Evolutionary conservation across 108 stramenopile genomes (phyloP).

Genomic region (Bacterosira constricta): DNA sequence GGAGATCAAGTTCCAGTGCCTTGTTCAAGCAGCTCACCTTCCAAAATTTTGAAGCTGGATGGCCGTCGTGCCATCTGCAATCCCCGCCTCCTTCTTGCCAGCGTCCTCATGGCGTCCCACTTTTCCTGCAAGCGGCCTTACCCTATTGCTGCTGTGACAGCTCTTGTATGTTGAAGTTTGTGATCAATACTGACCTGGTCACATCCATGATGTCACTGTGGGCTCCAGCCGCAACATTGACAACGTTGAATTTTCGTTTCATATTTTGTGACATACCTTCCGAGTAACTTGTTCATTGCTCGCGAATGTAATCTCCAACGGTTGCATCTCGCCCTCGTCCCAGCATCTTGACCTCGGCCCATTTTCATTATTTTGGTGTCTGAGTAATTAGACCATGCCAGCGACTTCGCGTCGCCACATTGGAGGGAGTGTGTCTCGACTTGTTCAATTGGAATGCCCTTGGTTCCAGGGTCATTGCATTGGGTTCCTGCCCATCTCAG

Average conservation of each 20-base stretch:
- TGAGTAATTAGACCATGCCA: not conserved
- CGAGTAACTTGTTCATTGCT: not conserved
- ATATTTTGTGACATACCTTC: constrained; percentile 3
- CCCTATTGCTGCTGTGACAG: too few relatives aligned
- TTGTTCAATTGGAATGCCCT: constrained; percentile 5
- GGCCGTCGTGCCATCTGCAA: too few relatives aligned
- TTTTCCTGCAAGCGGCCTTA: too few relatives aligned
- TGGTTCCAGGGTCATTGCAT: not conserved
- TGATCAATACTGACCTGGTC: not conserved
- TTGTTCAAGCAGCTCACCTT: too few relatives aligned
- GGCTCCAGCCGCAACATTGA: not conserved
- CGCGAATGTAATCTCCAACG: constrained; percentile 7
- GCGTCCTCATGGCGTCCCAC: too few relatives aligned
- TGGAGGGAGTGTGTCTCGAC: constrained; percentile 15
- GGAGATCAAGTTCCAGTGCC: too few relatives aligned
- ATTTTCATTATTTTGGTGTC: constrained; percentile 7
- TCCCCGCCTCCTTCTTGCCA: too few relatives aligned
- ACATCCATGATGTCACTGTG: not conserved
- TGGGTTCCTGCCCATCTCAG: not conserved
- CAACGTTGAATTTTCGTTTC: not conserved
- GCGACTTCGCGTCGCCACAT: not conserved
- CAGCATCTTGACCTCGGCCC: too few relatives aligned
- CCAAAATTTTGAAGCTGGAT: too few relatives aligned
- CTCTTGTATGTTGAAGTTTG: not conserved
- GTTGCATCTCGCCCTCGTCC: constrained; percentile 8